phyloP scores from a whole-genome alignment of 495 filamentous ascomycete genomes.

The Cenococcum geophilum region DNA sequence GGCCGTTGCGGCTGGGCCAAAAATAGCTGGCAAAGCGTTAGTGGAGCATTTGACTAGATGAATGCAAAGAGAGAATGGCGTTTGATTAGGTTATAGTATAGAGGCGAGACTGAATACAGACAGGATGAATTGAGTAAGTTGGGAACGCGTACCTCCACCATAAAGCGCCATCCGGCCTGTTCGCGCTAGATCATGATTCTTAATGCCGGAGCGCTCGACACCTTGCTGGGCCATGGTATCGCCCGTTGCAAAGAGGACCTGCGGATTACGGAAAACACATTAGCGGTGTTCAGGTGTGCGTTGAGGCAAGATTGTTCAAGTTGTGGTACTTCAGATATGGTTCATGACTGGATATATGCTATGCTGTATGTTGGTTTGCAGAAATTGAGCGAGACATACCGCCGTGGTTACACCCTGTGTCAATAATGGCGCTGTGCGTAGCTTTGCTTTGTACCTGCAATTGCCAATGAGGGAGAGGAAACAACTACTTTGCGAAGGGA shows the following conservation, averaged over 20 bases:
- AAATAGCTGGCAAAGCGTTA: constrained; percentile 54
- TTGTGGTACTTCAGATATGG: neutral
- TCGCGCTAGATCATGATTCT: constrained; percentile 73
- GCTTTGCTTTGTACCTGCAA: constrained; percentile 77
- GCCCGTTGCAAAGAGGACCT: constrained; percentile 85
- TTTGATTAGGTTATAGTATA: constrained; percentile 15
- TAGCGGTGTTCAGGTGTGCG: neutral
- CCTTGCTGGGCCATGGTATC: constrained; percentile 89
- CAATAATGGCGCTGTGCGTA: constrained; percentile 74
- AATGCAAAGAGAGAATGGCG: constrained; percentile 14
- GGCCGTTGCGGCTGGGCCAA: constrained; percentile 81
- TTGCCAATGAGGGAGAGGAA: neutral
- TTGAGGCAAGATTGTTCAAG: neutral
- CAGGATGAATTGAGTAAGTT: neutral
- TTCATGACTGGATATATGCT: neutral
- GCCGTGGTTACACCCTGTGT: constrained; percentile 84
- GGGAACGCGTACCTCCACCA: constrained; percentile 62
- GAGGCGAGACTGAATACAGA: neutral
- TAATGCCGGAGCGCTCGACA: constrained; percentile 73
- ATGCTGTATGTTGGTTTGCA: neutral
- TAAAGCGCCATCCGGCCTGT: constrained; percentile 90
- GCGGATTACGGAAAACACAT: neutral
- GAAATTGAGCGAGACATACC: constrained; percentile 39
- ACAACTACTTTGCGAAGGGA: neutral
- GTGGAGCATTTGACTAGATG: neutral